These are phyloP conservation scores for Avena atlantica DNA, from an alignment of 176 grass and related monocot genomes.

Conservation along the genomic window DNA sequence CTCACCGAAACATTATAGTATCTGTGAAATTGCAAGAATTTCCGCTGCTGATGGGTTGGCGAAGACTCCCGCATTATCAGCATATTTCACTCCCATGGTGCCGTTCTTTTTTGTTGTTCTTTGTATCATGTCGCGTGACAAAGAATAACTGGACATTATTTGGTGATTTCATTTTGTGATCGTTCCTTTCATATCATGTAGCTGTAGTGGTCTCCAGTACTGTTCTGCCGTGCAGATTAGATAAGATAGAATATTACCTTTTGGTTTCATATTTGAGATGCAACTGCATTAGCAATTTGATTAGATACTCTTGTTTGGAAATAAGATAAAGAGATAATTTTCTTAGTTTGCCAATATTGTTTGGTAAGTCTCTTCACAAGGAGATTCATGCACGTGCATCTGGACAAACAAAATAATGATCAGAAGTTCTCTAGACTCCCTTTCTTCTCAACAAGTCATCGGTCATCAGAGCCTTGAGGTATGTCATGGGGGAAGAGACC, in stretches of 20 bases:
- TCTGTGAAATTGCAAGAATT: no score
- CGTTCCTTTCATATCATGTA: conserved; percentile 18
- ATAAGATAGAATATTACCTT: conserved; percentile 1
- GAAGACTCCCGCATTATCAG: no score
- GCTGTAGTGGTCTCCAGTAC: neutral
- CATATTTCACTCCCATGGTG: neutral
- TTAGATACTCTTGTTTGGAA: conserved; percentile 7
- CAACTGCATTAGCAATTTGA: conserved; percentile 6
- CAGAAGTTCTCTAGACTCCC: neutral
- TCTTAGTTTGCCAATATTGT: conserved; percentile 16
- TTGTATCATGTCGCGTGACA: neutral
- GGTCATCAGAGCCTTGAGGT: neutral
- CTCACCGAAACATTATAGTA: no score
- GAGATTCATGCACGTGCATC: conserved; percentile 25
- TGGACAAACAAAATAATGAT: conserved; percentile 16
- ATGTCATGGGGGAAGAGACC: conserved; percentile 8
- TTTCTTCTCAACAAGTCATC: neutral
- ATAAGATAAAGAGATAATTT: neutral
- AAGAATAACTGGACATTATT: neutral
- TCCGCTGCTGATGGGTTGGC: no score
- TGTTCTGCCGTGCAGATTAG: neutral
- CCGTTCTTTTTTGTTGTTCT: conserved; percentile 14
- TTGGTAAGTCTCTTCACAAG: conserved; percentile 20
- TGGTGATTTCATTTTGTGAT: conserved; percentile 3
- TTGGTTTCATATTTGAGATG: conserved; percentile 13